Percentiles rank a stretch among this genome's conserved stretches.
Evolutionary conservation across 1,284 basidiomycete species (phyloP).

Genomic region (Melampsora abietis-canadensis): DNA sequence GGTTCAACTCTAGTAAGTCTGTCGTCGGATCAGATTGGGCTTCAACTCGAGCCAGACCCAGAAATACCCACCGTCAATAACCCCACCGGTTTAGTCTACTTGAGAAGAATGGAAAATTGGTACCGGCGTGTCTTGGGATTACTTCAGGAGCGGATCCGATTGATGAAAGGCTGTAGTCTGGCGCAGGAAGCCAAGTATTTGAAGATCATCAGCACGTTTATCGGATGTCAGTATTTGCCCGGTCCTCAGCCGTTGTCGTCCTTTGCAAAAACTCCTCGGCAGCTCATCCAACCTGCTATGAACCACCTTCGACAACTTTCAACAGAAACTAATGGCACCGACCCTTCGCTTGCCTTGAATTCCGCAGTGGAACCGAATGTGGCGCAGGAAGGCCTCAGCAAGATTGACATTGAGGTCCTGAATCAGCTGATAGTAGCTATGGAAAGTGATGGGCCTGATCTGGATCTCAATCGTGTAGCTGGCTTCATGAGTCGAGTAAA

Average conservation of each 20-base stretch:
- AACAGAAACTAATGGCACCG: too few species aligned
- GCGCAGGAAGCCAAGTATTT: constrained; percentile 48
- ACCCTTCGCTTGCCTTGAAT: too few species aligned
- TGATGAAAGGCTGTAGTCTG: constrained; percentile 46
- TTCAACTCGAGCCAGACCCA: constrained; percentile 56
- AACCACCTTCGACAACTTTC: too few species aligned
- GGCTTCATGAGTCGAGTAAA: constrained; percentile 41
- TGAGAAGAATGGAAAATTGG: constrained; percentile 76
- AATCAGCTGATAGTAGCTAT: constrained; percentile 66
- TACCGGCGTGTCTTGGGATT: constrained; percentile 71
- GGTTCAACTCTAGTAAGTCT: constrained; percentile 55
- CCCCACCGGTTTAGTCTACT: constrained; percentile 59
- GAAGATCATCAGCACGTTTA: constrained; percentile 46
- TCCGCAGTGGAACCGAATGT: background rate
- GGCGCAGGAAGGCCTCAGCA: background rate
- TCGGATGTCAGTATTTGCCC: constrained; percentile 42
- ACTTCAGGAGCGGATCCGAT: constrained; percentile 54
- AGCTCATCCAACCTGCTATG: too few species aligned
- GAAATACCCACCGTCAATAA: constrained; percentile 55
- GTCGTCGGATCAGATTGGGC: constrained; percentile 46
- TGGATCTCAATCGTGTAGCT: constrained; percentile 43
- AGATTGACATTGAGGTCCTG: constrained; percentile 48
- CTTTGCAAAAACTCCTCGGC: too few species aligned
- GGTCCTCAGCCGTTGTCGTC: too few species aligned
- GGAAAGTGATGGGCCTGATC: constrained; percentile 63